Conservation (phyloP, 2,329 filamentous ascomycete genomes). For the Trichoderma sp. region DNA sequence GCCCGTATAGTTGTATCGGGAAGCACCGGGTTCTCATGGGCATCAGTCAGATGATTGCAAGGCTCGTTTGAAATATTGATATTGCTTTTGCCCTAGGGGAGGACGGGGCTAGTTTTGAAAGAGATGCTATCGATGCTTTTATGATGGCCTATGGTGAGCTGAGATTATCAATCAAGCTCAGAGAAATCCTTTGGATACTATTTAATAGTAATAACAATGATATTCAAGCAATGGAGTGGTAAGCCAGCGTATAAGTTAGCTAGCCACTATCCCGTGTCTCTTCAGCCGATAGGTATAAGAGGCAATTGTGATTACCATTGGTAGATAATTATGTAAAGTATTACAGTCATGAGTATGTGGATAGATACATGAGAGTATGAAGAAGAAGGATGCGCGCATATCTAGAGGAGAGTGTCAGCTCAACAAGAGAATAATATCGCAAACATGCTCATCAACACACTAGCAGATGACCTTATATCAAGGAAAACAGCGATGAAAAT, state of each 20-base stretch:
- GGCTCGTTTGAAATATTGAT: background rate
- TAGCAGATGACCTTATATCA: background rate
- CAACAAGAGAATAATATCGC: background rate
- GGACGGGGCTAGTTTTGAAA: background rate
- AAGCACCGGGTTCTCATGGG: background rate
- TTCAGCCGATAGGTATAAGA: background rate
- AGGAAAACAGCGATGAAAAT: background rate
- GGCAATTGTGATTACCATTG: background rate
- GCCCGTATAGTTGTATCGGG: background rate
- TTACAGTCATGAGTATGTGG: background rate
- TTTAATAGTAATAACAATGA: background rate
- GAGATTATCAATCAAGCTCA: background rate
- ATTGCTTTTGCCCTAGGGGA: background rate
- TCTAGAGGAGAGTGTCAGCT: background rate
- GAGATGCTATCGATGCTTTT: background rate
- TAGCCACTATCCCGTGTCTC: background rate
- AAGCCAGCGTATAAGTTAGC: background rate
- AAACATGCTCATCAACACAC: background rate
- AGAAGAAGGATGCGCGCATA: background rate
- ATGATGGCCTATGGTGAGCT: background rate
- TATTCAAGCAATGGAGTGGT: background rate
- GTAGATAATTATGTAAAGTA: background rate
- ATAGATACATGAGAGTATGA: background rate
- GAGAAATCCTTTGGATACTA: background rate
- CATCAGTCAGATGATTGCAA: background rate